A percentile compares a stretch with the other conserved stretches of the same genome.
phyloP scores from a whole-genome alignment of 2,329 filamentous ascomycete genomes.

The Fusarium haematococcum region DNA sequence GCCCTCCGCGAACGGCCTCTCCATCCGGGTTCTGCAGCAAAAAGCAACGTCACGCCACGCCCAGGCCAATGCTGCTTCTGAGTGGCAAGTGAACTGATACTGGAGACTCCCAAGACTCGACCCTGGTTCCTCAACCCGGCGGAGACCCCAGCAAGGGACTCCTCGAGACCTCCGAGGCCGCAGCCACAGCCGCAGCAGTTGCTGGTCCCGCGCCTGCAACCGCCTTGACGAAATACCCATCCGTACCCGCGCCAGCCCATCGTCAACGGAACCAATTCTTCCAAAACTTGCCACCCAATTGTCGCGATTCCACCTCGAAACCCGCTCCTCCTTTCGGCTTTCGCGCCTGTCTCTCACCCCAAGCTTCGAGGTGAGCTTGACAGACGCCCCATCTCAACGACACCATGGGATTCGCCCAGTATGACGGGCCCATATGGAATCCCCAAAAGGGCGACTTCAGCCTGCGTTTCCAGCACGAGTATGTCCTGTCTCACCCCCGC shows the following conservation, averaged over 20 bases:
- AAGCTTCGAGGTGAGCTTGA: constrained; percentile 31
- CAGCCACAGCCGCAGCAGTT: constrained; percentile 23
- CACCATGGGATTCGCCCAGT: constrained; percentile 64
- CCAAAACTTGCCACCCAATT: constrained; percentile 6
- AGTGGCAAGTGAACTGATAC: constrained; percentile 14
- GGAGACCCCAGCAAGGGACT: constrained; percentile 12
- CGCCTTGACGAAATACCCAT: constrained; percentile 26
- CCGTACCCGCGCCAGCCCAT: constrained; percentile 17
- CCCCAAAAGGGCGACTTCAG: constrained; percentile 69
- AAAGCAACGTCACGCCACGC: constrained; percentile 19
- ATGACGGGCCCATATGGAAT: constrained; percentile 70
- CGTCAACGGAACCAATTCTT: constrained; percentile 4
- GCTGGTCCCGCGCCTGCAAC: constrained; percentile 32
- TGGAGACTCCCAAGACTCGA: constrained; percentile 11
- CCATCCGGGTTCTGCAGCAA: constrained; percentile 17
- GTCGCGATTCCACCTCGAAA: constrained; percentile 18
- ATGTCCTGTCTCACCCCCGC: constrained; percentile 50
- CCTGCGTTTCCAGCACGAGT: constrained; percentile 75
- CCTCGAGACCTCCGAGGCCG: constrained; percentile 24
- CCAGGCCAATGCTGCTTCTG: constrained; percentile 22
- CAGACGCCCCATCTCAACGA: constrained; percentile 20
- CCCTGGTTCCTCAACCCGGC: constrained; percentile 33
- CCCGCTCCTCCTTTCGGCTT: constrained; percentile 14
- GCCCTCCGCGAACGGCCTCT: constrained; percentile 5
- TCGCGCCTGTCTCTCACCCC: constrained; percentile 17